These are phyloP conservation scores for Ceratorhiza oryzae-sativae DNA, from an alignment of 1,284 basidiomycete species.

Conservation along the genomic window DNA sequence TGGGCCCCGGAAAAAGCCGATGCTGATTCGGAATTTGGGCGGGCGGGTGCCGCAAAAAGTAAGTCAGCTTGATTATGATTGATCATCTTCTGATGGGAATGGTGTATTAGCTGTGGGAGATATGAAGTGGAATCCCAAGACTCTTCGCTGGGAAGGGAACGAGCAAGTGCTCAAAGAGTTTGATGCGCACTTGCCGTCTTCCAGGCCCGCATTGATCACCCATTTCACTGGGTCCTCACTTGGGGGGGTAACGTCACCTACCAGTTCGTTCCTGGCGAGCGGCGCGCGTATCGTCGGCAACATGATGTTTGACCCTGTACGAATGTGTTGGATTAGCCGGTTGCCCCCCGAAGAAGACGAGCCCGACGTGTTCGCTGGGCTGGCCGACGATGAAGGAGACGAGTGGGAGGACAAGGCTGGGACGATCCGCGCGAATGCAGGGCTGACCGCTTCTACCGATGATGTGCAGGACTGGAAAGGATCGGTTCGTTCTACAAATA, in stretches of 20 bases:
- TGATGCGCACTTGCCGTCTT: constrained; percentile 80
- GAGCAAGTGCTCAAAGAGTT: constrained; percentile 89
- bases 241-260: constrained; percentile 65
- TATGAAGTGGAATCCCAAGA: constrained; percentile 94
- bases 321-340: constrained; percentile 93
- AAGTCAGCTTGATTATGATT: constrained; percentile 44
- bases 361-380: constrained; percentile 88
- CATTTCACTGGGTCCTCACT: constrained; percentile 83
- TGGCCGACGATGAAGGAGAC: constrained; percentile 83
- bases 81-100: constrained; percentile 41
- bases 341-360: constrained; percentile 88
- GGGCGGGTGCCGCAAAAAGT: constrained; percentile 80
- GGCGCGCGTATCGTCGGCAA: constrained; percentile 89
- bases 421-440: constrained; percentile 69
- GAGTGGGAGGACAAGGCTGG: constrained; percentile 69
- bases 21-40: constrained; percentile 86
- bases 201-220: constrained; percentile 94
- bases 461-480: constrained; percentile 34
- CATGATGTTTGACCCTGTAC: constrained; percentile 94
- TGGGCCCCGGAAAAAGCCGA: constrained; percentile 65
- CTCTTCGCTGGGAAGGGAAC: constrained; percentile 95
- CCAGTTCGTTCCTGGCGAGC: constrained; percentile 70
- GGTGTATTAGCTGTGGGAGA: constrained; percentile 77
- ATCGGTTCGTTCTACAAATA: constrained; percentile 38
- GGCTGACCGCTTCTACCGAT: constrained; percentile 40